Conservation (phyloP, 306 rosid species). For the Sicyos edulis region DNA sequence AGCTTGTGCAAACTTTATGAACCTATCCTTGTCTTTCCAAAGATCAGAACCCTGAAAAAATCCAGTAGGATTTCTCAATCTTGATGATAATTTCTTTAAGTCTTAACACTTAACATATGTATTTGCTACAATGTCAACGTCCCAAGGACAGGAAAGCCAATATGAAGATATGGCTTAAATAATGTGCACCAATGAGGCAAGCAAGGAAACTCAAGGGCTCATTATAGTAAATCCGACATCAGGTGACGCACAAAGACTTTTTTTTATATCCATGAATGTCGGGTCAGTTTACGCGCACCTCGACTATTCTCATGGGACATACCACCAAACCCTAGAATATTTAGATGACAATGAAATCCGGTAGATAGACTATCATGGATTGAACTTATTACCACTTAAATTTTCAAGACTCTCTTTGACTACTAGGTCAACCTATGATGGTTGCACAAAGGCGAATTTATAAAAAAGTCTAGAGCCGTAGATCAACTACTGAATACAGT, state of each 20-base stretch:
- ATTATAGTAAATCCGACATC: background rate
- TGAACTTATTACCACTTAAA: too few species aligned
- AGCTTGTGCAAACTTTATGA: constrained; percentile 66
- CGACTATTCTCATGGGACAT: too few species aligned
- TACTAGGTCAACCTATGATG: too few species aligned
- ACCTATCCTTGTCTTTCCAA: constrained; percentile 67
- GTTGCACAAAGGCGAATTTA: background rate
- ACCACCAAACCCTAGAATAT: too few species aligned
- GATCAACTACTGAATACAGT: background rate
- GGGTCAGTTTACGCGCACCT: too few species aligned
- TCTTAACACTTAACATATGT: background rate
- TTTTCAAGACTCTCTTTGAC: too few species aligned
- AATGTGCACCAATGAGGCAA: background rate
- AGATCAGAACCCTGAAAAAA: constrained; percentile 68
- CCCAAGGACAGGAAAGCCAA: background rate
- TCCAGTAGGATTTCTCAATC: background rate
- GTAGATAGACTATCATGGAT: too few species aligned
- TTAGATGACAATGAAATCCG: too few species aligned
- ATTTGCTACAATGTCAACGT: background rate
- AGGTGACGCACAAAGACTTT: background rate
- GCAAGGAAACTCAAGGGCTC: background rate
- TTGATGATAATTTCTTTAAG: background rate
- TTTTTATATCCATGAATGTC: too few species aligned
- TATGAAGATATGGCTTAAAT: background rate
- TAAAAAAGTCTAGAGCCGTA: too few species aligned